These are phyloP conservation scores for Capsicum rhomboideum DNA, from an alignment of 257 asterid genomes.

Conservation along the genomic window DNA sequence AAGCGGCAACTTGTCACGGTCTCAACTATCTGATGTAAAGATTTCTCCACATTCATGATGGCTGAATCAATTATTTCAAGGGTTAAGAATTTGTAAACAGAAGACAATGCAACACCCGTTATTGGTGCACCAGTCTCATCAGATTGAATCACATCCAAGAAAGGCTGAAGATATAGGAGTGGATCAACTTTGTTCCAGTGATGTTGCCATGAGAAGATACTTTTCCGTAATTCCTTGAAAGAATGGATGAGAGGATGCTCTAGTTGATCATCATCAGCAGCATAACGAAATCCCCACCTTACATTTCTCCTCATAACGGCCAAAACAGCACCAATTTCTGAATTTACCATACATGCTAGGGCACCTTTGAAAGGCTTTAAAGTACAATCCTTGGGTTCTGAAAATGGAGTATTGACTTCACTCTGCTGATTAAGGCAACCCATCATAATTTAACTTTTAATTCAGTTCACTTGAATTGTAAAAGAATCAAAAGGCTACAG, in stretches of 20 bases:
- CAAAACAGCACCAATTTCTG: conserved; percentile 9
- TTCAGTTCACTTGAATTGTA: background rate
- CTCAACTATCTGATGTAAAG: conserved; percentile 7
- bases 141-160: conserved; percentile 11
- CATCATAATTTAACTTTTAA: background rate
- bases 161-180: background rate
- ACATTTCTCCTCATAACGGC: conserved; percentile 10
- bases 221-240: conserved; percentile 2
- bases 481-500: background rate
- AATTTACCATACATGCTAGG: conserved; percentile 7
- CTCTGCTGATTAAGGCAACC: conserved; percentile 3
- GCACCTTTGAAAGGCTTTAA: background rate
- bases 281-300: conserved; percentile 4
- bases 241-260: conserved; percentile 9
- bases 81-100: conserved; percentile 7
- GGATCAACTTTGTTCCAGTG: conserved; percentile 2
- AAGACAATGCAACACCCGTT: conserved; percentile 7
- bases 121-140: conserved; percentile 11
- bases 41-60: background rate
- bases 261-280: background rate
- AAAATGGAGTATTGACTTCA: background rate
- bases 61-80: conserved; percentile 8
- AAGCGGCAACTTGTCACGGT: conserved; percentile 10
- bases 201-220: conserved; percentile 2
- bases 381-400: background rate